Evolutionary conservation across 352 stramenopile species (phyloP), one percentile per base, ranked within the genome.

Genomic region (Phytophthora cactorum): DNA sequence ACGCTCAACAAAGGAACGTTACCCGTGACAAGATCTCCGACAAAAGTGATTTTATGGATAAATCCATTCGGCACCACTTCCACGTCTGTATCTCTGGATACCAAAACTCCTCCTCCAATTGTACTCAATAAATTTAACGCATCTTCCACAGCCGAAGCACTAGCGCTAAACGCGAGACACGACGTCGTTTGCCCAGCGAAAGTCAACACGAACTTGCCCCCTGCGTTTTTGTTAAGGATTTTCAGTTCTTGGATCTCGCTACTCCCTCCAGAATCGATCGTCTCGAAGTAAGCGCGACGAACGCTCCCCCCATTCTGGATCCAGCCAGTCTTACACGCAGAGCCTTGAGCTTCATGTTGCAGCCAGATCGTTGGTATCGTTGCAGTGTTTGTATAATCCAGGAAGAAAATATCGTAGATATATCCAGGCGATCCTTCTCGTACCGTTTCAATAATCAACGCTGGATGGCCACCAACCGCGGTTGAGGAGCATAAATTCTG

Each of bases 381-480:
- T 5, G 63, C 47, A 1, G 47, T 25, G 25, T 41, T 58, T 17
- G 49, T 52, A 32, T 77, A 88, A 9, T 79, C 63, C 31, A 93
- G 63, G 52, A 93, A 95, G 57, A 73, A 93, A 2, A 95, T 81
- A 44, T 95, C 84, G 61, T 95, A 95, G 3, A 62, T 75, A 47
- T 79, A 95, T 4, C 78, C 82, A 2, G 83, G 59, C 4, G 66
- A 51, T 3, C 87, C 87, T 45, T 87, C 54, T 7, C 84, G 74
- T 15, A 92, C 74, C 0, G 84, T 95, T 66, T 95, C 82, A 2
- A 92, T 63, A 4, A 88, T 84, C 12, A 95, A 57, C 9, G 78
- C 78, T 14, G 85, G 86, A n/a, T 83, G 77, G 0, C 84, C 82
- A 17, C 78, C 73, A 10, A 70, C 61, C 1, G 89, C 72, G 11